Evolutionary conservation across 306 rosid species (phyloP).

Genomic region (Quercus wislizeni): DNA sequence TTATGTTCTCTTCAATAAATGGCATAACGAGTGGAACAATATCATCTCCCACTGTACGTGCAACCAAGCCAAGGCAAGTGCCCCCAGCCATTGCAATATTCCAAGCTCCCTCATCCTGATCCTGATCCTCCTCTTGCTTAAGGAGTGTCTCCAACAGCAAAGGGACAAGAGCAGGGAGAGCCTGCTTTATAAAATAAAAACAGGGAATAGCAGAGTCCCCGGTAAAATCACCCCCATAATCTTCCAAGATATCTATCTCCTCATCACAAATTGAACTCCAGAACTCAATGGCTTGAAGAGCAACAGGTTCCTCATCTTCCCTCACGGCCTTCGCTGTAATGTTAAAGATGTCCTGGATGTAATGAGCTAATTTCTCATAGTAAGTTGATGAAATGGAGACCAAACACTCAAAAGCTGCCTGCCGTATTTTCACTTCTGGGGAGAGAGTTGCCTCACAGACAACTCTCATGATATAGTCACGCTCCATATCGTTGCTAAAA

Average conservation of each 20-base stretch:
- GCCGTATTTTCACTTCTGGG: conserved; percentile 71
- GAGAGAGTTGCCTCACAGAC: conserved; percentile 81
- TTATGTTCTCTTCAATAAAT: conserved; percentile 80
- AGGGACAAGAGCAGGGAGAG: conserved; percentile 82
- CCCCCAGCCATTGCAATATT: conserved; percentile 98
- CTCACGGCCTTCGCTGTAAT: conserved; percentile 79
- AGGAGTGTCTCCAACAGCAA: conserved; percentile 86
- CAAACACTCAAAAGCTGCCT: conserved; percentile 89
- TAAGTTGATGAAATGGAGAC: conserved; percentile 82
- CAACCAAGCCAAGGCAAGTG: conserved; percentile 90
- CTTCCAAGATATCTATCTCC: conserved; percentile 84
- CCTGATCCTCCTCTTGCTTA: conserved; percentile 96
- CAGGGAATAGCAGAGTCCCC: conserved; percentile 79
- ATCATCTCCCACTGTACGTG: conserved; percentile 85
- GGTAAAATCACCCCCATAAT: conserved; percentile 53
- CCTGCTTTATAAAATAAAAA: conserved; percentile 87
- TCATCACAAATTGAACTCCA: conserved; percentile 97
- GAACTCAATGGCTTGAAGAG: conserved; percentile 93
- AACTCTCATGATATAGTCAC: conserved; percentile 92
- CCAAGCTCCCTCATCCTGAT: conserved; percentile 97
- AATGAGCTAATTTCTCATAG: conserved; percentile 71
- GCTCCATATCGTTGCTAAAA: conserved; percentile 83
- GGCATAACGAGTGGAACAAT: conserved; percentile 82
- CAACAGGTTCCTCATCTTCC: conserved; percentile 84
- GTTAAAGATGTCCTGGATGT: conserved; percentile 75